These are phyloP conservation scores for Cymbopogon citratus DNA, from an alignment of 176 grass and related monocot species.

Conservation along the genomic window DNA sequence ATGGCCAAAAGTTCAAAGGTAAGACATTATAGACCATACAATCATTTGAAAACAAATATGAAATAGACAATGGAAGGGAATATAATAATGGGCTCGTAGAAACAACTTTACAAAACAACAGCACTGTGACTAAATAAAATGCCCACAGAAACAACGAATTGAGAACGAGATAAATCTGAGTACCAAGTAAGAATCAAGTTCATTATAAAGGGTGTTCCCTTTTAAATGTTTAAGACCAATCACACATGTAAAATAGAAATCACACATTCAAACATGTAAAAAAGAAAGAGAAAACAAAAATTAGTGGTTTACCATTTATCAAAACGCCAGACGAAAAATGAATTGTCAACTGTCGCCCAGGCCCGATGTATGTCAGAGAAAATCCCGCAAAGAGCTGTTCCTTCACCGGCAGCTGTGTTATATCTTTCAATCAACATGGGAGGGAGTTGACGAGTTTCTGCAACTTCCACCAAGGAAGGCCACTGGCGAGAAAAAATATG, in stretches of 20 bases:
- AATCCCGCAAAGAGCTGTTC: conserved; percentile 91
- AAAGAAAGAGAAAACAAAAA: conserved; percentile 1
- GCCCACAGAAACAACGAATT: not conserved
- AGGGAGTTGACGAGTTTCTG: conserved; percentile 76
- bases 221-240: not conserved
- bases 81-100: not conserved
- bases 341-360: conserved; percentile 98
- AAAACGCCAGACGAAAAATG: conserved; percentile 84
- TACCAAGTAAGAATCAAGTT: not conserved
- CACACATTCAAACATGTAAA: not conserved
- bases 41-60: not conserved
- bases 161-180: not conserved
- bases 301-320: conserved; percentile 71
- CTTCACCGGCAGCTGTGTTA: conserved; percentile 81
- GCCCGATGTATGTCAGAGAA: conserved; percentile 81
- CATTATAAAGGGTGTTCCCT: not conserved
- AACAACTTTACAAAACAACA: conserved; percentile 2
- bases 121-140: not conserved
- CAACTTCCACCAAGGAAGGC: conserved; percentile 92
- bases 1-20: not conserved
- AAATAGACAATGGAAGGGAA: not conserved
- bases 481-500: conserved; percentile 42
- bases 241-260: not conserved
- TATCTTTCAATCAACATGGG: conserved; percentile 87
- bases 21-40: not conserved